Conservation (phyloP, 2,329 filamentous ascomycete genomes). For the Domatiomyces globalis region DNA sequence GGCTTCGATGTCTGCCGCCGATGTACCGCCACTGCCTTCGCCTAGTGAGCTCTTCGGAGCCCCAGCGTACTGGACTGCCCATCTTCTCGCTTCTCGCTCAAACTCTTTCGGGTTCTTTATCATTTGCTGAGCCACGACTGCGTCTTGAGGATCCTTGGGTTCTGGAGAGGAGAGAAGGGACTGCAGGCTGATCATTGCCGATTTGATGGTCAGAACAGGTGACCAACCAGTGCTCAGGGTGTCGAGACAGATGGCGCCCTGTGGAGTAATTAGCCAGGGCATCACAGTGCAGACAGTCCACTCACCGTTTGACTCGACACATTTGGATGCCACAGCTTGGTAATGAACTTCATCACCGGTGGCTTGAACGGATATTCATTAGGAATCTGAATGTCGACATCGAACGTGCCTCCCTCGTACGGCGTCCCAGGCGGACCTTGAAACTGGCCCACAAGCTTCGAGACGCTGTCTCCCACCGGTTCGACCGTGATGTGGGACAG, state of each 20-base stretch:
- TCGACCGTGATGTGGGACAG: conserved; percentile 63
- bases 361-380: conserved; percentile 86
- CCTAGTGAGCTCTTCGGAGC: conserved; percentile 49
- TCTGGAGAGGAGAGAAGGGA: conserved; percentile 87
- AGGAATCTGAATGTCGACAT: conserved; percentile 76
- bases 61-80: conserved; percentile 71
- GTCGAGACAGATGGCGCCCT: conserved; percentile 96
- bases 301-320: conserved; percentile 82
- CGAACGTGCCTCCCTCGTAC: conserved; percentile 73
- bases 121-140: conserved; percentile 85
- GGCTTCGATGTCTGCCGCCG: conserved; percentile 39
- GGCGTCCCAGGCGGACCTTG: conserved; percentile 81
- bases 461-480: conserved; percentile 54
- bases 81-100: conserved; percentile 69
- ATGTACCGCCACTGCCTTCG: conserved; percentile 39
- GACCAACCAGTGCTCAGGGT: conserved; percentile 85
- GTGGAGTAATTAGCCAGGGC: conserved; percentile 1
- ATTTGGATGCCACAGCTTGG: conserved; percentile 94
- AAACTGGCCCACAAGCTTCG: conserved; percentile 71
- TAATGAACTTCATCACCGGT: conserved; percentile 79
- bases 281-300: conserved; percentile 10
- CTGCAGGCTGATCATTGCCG: conserved; percentile 80
- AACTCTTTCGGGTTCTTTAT: conserved; percentile 66
- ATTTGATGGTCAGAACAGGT: conserved; percentile 91
- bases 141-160: conserved; percentile 91